phyloP scores from a whole-genome alignment of 352 stramenopile species.

The Phytopythium montanum region DNA sequence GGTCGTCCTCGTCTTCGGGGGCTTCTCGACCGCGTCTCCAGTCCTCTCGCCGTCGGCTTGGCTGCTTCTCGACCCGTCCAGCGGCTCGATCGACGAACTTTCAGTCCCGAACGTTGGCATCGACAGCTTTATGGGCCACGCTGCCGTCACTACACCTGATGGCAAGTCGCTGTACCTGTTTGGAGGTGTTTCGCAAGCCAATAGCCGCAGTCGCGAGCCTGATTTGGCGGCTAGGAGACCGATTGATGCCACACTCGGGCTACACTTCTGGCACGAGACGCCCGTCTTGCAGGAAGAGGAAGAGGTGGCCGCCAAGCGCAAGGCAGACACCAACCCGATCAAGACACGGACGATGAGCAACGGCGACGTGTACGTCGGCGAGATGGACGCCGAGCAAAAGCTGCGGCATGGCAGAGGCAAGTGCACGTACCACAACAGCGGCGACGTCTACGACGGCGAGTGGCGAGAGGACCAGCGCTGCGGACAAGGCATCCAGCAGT shows the following conservation, averaged over 20 bases:
- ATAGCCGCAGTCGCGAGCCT: constrained; percentile 1
- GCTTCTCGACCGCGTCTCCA: constrained; percentile 32
- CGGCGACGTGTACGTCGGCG: constrained; percentile 67
- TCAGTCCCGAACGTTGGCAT: constrained; percentile 27
- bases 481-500: constrained; percentile 53
- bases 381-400: constrained; percentile 38
- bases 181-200: constrained; percentile 26
- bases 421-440: constrained; percentile 45
- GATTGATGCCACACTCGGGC: constrained; percentile 32
- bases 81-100: constrained; percentile 22
- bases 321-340: constrained; percentile 25
- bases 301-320: constrained; percentile 20
- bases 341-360: constrained; percentile 49
- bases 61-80: constrained; percentile 37
- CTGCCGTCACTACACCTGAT: constrained; percentile 26
- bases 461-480: constrained; percentile 47
- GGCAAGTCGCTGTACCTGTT: constrained; percentile 56
- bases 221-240: constrained; percentile 20
- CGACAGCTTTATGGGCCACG: constrained; percentile 45
- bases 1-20: constrained; percentile 52
- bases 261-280: constrained; percentile 69
- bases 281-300: constrained; percentile 21
- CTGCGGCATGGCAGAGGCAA: constrained; percentile 56
- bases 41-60: constrained; percentile 22
- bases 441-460: constrained; percentile 64